Base-by-base conservation (phyloP, 805 yeast species). In the Hanseniaspora occidentalis region DNA sequence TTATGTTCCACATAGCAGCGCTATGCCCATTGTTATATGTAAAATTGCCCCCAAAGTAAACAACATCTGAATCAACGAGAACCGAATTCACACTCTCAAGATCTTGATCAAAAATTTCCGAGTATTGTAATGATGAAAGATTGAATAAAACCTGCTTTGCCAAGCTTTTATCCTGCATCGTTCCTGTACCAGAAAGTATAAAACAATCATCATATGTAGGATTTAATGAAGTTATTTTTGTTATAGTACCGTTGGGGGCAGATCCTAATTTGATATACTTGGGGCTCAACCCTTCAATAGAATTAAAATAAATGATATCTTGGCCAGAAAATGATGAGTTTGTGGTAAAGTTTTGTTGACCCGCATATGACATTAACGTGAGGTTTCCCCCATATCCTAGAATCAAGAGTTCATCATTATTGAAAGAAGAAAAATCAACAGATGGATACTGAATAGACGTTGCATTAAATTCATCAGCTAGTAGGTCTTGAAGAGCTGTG, bases 21-120 rank as follows among this genome's bases (percentile, higher is more conserved):
- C 85, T 44, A 39, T 52, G 48, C 2, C 48, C 49, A 36, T 62
- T 56, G 42, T 72, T 65, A 54, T 66, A 77, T 5, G 66, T 55
- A 48, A 89, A 73, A 44, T 73, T 68, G 17, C 98, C 98, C 8
- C 96, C 98, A 37, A 84, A 70, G 52, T 83, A 85, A 0, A 84
- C 69, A 18, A 73, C 42, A 18, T 70, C 59, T 25, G 60, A 56
- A 58, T 77, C 78, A 41, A 75, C 71, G 31, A 64, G 61, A 1
- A 73, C 67, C 0, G 77, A 50, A 3, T 56, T 49, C 2, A 79
- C 78, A 3, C 37, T 20, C 0, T 50, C 33, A 8, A 56, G 35
- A 1, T 46, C 18, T 10, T 49, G 35, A 20, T 53, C 29, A 34
- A 62, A 59, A 6, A 65, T 46, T 4, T 49, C 52, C 10, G 39